Evolutionary conservation across 2,329 filamentous ascomycete species (phyloP).

Genomic region (Zopfia rhizophila): DNA sequence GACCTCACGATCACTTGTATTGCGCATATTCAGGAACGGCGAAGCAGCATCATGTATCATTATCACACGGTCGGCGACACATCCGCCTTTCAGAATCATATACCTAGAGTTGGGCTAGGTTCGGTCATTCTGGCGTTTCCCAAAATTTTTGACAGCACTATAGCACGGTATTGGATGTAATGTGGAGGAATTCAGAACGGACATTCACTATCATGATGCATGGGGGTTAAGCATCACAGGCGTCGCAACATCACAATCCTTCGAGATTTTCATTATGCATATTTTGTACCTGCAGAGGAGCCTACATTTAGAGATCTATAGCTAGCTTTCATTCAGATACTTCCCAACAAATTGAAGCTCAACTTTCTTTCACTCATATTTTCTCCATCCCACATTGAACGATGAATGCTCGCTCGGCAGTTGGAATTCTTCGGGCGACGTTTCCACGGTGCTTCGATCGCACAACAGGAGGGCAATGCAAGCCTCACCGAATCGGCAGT

Average conservation of each 20-base stretch:
- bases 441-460: too few relatives aligned
- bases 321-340: slow-evolving; percentile 9
- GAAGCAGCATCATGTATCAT: slow-evolving; percentile 4
- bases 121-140: slow-evolving; percentile 18
- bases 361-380: too few relatives aligned
- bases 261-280: slow-evolving; percentile 6
- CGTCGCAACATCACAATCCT: slow-evolving; percentile 10
- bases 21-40: slow-evolving; percentile 1
- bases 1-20: slow-evolving; percentile 27
- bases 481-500: too few relatives aligned
- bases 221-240: slow-evolving; percentile 3
- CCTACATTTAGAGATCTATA: slow-evolving; percentile 4
- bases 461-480: too few relatives aligned
- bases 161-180: slow-evolving; percentile 29
- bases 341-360: too few relatives aligned
- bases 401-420: too few relatives aligned
- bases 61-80: neutral
- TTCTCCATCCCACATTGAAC: too few relatives aligned
- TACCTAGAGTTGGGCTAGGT: slow-evolving; percentile 28
- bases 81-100: slow-evolving; percentile 12
- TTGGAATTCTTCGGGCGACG: too few relatives aligned
- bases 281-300: slow-evolving; percentile 7
- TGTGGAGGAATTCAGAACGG: slow-evolving; percentile 22
- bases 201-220: slow-evolving; percentile 26
- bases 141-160: slow-evolving; percentile 1